phyloP scores from a whole-genome alignment of 1,139 yeast species.

The Komagataea norvegica region DNA sequence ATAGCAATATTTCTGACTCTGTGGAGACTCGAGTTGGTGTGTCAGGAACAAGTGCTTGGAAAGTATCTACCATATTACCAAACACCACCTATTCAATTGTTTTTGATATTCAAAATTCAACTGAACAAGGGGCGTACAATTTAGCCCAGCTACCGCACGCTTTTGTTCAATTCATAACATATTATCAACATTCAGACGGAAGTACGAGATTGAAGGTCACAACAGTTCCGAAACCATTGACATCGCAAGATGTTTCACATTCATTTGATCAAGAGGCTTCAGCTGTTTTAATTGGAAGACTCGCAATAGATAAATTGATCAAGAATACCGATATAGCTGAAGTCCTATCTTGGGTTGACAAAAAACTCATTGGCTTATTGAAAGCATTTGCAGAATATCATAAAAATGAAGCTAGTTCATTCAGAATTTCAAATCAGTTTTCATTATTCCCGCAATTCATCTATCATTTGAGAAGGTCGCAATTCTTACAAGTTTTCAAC shows the following conservation, averaged over 20 bases:
- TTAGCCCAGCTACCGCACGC: constrained; percentile 35
- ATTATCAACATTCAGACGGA: constrained; percentile 61
- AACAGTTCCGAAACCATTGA: constrained; percentile 40
- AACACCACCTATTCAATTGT: constrained; percentile 56
- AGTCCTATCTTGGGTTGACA: constrained; percentile 67
- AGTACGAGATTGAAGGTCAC: constrained; percentile 43
- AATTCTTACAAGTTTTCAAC: constrained; percentile 64
- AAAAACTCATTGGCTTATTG: constrained; percentile 65
- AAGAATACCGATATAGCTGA: constrained; percentile 51
- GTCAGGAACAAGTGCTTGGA: constrained; percentile 58
- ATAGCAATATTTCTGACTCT: constrained; percentile 27
- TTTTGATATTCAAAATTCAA: constrained; percentile 43
- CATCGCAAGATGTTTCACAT: constrained; percentile 27
- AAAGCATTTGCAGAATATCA: constrained; percentile 72
- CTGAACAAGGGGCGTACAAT: constrained; percentile 14
- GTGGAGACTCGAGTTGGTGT: constrained; percentile 42
- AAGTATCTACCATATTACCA: constrained; percentile 49
- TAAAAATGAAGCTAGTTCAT: constrained; percentile 59
- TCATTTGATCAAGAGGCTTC: constrained; percentile 72
- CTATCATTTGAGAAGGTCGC: constrained; percentile 68
- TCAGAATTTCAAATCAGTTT: constrained; percentile 60
- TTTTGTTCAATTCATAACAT: constrained; percentile 68
- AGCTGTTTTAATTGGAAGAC: constrained; percentile 61
- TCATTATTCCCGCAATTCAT: constrained; percentile 73
- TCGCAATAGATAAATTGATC: constrained; percentile 72